These are phyloP conservation scores for Pleurostoma richardsiae DNA, from an alignment of 2,329 filamentous ascomycete species.

Conservation along the genomic window DNA sequence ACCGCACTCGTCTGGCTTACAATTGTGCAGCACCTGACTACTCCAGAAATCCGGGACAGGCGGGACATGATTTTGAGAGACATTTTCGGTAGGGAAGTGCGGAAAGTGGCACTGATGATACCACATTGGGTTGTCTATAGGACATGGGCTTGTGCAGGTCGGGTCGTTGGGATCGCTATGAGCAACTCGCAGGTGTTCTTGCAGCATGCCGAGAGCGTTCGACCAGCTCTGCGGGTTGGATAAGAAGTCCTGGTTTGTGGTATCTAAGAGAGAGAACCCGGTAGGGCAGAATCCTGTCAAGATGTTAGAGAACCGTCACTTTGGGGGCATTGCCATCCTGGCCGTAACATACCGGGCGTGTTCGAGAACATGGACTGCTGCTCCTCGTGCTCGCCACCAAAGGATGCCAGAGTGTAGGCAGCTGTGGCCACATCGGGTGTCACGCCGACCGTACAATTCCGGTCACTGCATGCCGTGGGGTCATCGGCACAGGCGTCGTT, in stretches of 20 bases:
- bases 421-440: conserved; percentile 17
- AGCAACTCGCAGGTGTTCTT: conserved; percentile 13
- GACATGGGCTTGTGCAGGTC: conserved; percentile 14
- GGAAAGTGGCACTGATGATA: conserved; percentile 14
- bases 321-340: no score
- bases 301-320: no score
- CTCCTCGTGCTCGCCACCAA: conserved; percentile 2
- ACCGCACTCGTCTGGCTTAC: conserved; percentile 12
- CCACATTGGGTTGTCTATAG: conserved; percentile 14
- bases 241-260: neutral
- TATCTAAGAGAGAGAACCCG: neutral
- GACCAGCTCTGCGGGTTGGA: neutral
- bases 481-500: conserved; percentile 20
- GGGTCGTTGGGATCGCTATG: conserved; percentile 13
- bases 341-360: no score
- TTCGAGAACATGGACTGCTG: neutral
- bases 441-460: conserved; percentile 12
- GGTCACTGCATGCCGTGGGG: conserved; percentile 15
- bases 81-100: conserved; percentile 14
- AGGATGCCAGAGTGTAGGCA: conserved; percentile 7
- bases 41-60: neutral
- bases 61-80: conserved; percentile 6
- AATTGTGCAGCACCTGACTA: neutral
- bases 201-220: conserved; percentile 11
- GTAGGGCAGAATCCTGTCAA: neutral